phyloP scores from a whole-genome alignment of 495 filamentous ascomycete genomes.

The Hypomontagnella submonticulosa region DNA sequence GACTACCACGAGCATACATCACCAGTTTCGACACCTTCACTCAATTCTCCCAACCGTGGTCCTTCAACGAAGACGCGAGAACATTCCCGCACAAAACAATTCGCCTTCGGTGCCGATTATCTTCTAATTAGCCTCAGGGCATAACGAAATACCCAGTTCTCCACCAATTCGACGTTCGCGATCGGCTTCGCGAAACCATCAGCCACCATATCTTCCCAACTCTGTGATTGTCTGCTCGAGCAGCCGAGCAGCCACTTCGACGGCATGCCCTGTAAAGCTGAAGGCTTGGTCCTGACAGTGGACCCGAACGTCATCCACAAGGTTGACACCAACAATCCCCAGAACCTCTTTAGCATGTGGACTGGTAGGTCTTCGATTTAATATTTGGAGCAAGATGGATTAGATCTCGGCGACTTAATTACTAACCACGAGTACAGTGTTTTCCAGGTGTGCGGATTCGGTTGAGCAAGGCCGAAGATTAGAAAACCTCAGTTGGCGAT shows the following conservation, averaged over 20 bases:
- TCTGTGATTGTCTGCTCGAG: conserved; percentile 34
- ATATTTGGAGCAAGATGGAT: conserved; percentile 15
- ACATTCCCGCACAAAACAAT: conserved; percentile 18
- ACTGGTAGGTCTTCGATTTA: conserved; percentile 76
- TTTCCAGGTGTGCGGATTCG: conserved; percentile 93
- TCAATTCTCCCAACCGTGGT: conserved; percentile 12
- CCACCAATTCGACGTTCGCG: conserved; percentile 41
- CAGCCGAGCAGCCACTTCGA: conserved; percentile 43
- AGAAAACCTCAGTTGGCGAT: conserved; percentile 94
- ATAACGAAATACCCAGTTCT: conserved; percentile 1
- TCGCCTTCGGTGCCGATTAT: conserved; percentile 40
- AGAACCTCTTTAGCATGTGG: conserved; percentile 98
- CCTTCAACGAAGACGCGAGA: conserved; percentile 23
- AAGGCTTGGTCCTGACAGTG: conserved; percentile 80
- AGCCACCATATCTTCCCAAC: conserved; percentile 38
- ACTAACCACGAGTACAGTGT: conserved; percentile 69
- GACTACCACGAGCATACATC: conserved; percentile 33
- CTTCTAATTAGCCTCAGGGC: conserved; percentile 13
- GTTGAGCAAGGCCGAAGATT: conserved; percentile 92
- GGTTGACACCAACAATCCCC: conserved; percentile 89
- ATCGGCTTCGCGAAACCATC: conserved; percentile 44
- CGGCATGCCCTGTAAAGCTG: conserved; percentile 60
- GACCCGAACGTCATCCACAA: conserved; percentile 89
- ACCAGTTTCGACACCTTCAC: conserved; percentile 24
- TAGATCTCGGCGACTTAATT: conserved; percentile 11